phyloP scores from a whole-genome alignment of 257 asterid genomes.

The Solanum ahanhuiri region DNA sequence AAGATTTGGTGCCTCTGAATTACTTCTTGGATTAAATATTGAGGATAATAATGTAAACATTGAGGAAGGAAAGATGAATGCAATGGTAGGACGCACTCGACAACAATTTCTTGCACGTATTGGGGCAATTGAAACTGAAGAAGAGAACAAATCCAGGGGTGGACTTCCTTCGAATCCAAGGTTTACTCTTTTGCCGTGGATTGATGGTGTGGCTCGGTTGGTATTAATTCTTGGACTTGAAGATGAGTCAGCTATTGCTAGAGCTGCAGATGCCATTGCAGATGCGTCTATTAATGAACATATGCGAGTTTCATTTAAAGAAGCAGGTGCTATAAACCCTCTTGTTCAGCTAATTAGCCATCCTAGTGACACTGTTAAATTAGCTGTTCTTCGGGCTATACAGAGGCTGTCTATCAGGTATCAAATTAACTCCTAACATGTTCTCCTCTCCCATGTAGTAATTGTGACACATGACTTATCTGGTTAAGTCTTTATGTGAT shows the following conservation, averaged over 20 bases:
- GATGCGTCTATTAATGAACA: conserved; percentile 64
- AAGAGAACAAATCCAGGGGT: conserved; percentile 22
- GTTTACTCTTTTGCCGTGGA: conserved; percentile 64
- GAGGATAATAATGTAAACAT: conserved; percentile 27
- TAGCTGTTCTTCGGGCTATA: conserved; percentile 53
- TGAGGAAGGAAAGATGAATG: conserved; percentile 62
- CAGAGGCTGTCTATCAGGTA: conserved; percentile 83
- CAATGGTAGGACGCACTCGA: conserved; percentile 52
- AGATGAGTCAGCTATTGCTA: conserved; percentile 63
- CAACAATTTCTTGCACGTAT: conserved; percentile 84
- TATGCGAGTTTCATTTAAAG: conserved; percentile 61
- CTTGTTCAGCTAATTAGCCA: conserved; percentile 58
- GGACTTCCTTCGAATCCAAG: conserved; percentile 20
- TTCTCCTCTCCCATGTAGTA: background rate
- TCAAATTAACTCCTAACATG: background rate
- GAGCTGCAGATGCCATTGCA: conserved; percentile 72
- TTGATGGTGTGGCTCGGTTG: conserved; percentile 75
- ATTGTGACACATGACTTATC: background rate
- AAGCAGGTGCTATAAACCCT: conserved; percentile 64
- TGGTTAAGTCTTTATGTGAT: background rate
- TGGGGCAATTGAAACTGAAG: conserved; percentile 70
- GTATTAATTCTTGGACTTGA: conserved; percentile 85
- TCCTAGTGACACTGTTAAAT: conserved; percentile 40
- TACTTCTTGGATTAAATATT: conserved; percentile 56
- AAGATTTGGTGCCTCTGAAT: conserved; percentile 64